A percentile compares a stretch with the other conserved stretches of the same genome.
phyloP scores from a whole-genome alignment of 2,329 filamentous ascomycete genomes.

The Diplodia intermedia region DNA sequence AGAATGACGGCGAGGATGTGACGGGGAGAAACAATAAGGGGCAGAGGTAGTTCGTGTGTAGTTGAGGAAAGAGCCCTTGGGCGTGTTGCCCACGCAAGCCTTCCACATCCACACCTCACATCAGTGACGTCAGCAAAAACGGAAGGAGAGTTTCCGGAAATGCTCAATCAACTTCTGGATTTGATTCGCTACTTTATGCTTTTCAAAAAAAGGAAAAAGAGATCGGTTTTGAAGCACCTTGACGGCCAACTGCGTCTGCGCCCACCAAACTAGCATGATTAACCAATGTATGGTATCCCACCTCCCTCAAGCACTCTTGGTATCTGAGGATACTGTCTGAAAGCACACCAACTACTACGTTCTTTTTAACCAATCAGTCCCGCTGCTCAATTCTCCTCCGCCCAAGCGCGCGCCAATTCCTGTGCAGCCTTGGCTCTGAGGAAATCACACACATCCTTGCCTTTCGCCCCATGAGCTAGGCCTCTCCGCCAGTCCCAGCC shows the following conservation, averaged over 20 bases:
- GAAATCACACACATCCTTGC: constrained; percentile 73
- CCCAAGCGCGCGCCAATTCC: constrained; percentile 74
- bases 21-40: background rate
- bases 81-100: background rate
- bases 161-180: background rate
- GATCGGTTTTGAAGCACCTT: background rate
- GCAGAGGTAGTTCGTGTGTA: too few species aligned
- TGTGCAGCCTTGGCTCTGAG: constrained; percentile 76
- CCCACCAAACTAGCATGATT: constrained; percentile 1
- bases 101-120: background rate
- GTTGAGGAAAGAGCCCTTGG: background rate
- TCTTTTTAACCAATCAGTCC: background rate
- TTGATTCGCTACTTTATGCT: constrained; percentile 2
- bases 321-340: background rate
- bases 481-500: constrained; percentile 76
- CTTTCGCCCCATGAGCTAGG: constrained; percentile 64
- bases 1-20: background rate
- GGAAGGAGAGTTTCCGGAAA: background rate
- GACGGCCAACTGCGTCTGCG: constrained; percentile 6
- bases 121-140: background rate
- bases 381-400: constrained; percentile 57
- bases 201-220: background rate
- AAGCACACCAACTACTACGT: background rate
- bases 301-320: constrained; percentile 2
- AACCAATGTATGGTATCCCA: background rate